Evolutionary conservation across 1,284 basidiomycete species (phyloP).

Genomic region (Ceratobasidium sp.): DNA sequence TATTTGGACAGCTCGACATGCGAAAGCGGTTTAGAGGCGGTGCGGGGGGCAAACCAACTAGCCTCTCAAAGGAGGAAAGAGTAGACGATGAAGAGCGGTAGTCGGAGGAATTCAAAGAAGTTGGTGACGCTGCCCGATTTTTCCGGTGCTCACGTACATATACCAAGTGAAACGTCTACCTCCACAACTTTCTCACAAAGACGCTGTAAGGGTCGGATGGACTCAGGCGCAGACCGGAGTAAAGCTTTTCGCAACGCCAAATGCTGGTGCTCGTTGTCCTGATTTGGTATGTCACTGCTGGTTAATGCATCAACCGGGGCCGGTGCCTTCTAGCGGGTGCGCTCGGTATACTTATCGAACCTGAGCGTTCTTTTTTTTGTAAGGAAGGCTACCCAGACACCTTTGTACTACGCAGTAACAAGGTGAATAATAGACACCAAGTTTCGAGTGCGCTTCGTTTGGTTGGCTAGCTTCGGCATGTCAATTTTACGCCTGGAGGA

Average conservation of each 20-base stretch:
- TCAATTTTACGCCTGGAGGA: background rate
- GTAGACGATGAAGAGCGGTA: background rate
- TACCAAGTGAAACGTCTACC: background rate
- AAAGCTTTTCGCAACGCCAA: background rate
- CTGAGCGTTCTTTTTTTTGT: background rate
- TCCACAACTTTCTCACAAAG: background rate
- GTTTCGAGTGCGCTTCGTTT: background rate
- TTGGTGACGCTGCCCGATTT: background rate
- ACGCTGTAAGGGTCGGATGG: too few species aligned
- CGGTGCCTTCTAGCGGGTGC: too few species aligned
- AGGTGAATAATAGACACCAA: background rate
- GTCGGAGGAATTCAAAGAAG: background rate
- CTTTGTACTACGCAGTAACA: background rate
- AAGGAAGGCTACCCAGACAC: background rate
- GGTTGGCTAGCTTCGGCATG: background rate
- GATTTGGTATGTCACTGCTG: background rate
- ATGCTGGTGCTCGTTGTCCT: background rate
- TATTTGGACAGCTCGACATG: constrained; percentile 28
- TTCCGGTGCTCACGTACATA: background rate
- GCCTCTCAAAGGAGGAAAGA: background rate
- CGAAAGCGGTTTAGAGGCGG: constrained; percentile 23
- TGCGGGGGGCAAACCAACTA: constrained; percentile 3
- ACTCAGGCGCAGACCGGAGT: background rate
- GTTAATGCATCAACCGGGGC: too few species aligned
- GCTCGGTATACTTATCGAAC: too few species aligned